phyloP scores from a whole-genome alignment of 768 basidiomycete genomes.

The Serendipita vermifera region DNA sequence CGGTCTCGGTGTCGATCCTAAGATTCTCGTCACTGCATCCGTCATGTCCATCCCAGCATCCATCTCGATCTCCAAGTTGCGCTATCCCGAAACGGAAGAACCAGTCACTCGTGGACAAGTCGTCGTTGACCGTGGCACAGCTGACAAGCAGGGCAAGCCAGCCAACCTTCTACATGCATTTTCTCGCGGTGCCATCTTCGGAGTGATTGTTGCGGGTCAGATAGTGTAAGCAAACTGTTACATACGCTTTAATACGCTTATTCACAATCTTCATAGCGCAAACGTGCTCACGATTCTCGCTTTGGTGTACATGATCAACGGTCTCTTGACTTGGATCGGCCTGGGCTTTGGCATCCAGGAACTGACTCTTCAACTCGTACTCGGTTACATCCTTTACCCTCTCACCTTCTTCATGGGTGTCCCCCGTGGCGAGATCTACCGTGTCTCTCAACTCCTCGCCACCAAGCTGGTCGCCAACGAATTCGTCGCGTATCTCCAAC shows the following conservation, averaged over 20 bases:
- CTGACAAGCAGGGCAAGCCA: conserved; percentile 36
- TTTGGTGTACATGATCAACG: conserved; percentile 71
- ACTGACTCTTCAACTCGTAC: conserved; percentile 70
- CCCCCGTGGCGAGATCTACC: conserved; percentile 66
- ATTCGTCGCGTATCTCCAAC: conserved; percentile 57
- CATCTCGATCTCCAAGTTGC: conserved; percentile 82
- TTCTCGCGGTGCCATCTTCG: conserved; percentile 71
- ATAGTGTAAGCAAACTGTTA: conserved; percentile 45
- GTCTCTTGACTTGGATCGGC: conserved; percentile 79
- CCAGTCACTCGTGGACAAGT: conserved; percentile 75
- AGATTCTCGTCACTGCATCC: conserved; percentile 70
- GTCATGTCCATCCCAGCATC: conserved; percentile 95
- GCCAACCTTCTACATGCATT: conserved; percentile 84
- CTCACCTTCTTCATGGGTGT: conserved; percentile 73
- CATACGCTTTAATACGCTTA: background rate
- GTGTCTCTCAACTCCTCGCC: conserved; percentile 67
- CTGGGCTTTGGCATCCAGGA: conserved; percentile 70
- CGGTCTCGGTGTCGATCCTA: conserved; percentile 30
- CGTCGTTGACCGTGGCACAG: conserved; percentile 65
- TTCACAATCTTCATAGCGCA: conserved; percentile 31
- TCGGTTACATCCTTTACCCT: conserved; percentile 84
- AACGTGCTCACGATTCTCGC: conserved; percentile 79
- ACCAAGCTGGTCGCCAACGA: conserved; percentile 83
- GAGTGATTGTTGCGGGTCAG: conserved; percentile 74
- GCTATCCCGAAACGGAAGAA: conserved; percentile 70